Base-by-base conservation (phyloP, 441 rosid genomes). In the Gossypium aridum region DNA sequence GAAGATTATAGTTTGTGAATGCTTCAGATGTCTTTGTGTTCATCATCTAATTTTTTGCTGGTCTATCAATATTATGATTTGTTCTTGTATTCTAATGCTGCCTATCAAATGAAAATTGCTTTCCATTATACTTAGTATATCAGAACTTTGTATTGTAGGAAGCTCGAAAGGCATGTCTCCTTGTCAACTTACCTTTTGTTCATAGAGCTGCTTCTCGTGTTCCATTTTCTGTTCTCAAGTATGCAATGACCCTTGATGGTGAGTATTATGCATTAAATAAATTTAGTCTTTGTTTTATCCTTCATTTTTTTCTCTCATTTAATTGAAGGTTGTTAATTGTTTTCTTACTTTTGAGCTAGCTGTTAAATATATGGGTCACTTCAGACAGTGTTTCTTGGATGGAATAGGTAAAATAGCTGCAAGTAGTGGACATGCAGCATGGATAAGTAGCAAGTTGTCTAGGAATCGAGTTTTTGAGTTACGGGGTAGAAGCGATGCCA, bases 241-340 rank as follows among this genome's bases (percentile, higher is more conserved):
- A 95, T 82, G 99, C 99, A 26, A 95, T 95, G 92, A 91, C 97
- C 62, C 92, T 92, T 77, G 97, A 95, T 76, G 99, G 98, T 94
- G 81, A 84, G 88, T 61, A 68, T 65, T 49, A 61, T 73, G 59
- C 26, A 28, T 63, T 51, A 69, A 49, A 25, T 61, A 39, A 62
- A 22, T 34, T 37, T 34, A 62, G 14, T 10, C 54, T 28, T 64
- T 3, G 9, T 51, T 56, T 51, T 13, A 51, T 37, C 34, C 28
- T 28, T 31, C 60, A 53, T 26, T 2, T 25, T 34, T 51, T 47
- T 45, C 2, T 37, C 22, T 45, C 63, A 34, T 55, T 56, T 57
- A 34, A 47, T 47, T 63, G 16, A 57, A 56, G 17, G 10, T 10
- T 54, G 17, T 59, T 19, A 37, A 51, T 20, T 63, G 26, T 34